Evolutionary conservation across 164 flowering plant species (phyloP).

Genomic region (Nelumbo lutea): DNA sequence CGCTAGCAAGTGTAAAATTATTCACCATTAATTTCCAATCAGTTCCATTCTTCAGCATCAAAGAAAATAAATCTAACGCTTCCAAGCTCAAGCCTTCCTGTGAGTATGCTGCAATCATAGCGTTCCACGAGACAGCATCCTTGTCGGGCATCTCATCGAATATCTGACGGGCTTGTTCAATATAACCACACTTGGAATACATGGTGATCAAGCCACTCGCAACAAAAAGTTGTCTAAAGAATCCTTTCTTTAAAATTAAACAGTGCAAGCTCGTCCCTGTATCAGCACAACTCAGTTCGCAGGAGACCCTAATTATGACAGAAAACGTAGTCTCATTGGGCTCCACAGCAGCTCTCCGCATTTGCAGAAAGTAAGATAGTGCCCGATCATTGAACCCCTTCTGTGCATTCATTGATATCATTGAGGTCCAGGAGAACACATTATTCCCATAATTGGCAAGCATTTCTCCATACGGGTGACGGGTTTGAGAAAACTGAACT

Average conservation of each 20-base stretch:
- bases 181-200: conserved; percentile 10
- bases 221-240: conserved; percentile 17
- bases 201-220: conserved; percentile 20
- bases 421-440: conserved; percentile 22
- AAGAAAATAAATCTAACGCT: conserved; percentile 15
- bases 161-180: conserved; percentile 15
- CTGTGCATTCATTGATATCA: conserved; percentile 16
- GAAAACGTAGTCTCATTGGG: conserved; percentile 25
- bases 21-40: conserved; percentile 14
- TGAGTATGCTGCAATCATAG: conserved; percentile 24
- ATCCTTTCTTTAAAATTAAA: conserved; percentile 23
- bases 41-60: no score
- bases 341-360: conserved; percentile 17
- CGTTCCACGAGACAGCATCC: conserved; percentile 21
- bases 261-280: conserved; percentile 18
- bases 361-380: conserved; percentile 13
- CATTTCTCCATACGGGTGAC: conserved; percentile 8
- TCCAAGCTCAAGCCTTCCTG: conserved; percentile 14
- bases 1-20: conserved; percentile 20
- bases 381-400: conserved; percentile 18
- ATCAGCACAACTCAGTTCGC: conserved; percentile 2
- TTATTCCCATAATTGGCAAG: conserved; percentile 6
- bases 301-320: conserved; percentile 7
- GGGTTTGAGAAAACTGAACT: neutral
- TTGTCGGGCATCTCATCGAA: conserved; percentile 20